Evolutionary conservation across 306 rosid genomes (phyloP), one percentile per base, ranked within the genome.

Genomic region (Vigna nakashimae): DNA sequence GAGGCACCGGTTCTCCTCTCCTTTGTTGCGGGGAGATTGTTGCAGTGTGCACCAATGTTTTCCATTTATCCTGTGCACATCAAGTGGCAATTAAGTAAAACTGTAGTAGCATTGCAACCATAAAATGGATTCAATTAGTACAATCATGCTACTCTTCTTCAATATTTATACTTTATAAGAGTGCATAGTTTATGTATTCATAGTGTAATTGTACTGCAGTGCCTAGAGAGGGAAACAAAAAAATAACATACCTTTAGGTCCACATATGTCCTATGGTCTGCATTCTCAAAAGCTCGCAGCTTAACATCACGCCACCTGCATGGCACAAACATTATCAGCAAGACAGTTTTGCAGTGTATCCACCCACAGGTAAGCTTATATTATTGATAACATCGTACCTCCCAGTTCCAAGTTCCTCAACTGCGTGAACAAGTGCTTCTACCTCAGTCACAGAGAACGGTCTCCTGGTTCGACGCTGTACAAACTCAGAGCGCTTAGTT

Each of bases 231-330:
- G 59, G 67, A 16, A 62, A 62, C 76, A 63, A n/a, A 68, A 63
- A 55, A 16, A 28, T 26, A 74, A 65, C 42, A 71, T 86, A 94
- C 98, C 98, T 94, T 94, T 79, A 94, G 80, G 82, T 94, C 98
- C 36, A 94, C 98, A 13, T 94, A 94, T 56, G 98, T 94, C 82
- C 98, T 96, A 79, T 94, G 96, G 65, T 94, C 97, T 22, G 98
- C 98, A 80, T 90, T 76, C 84, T 94, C 98, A 81, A 94, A 94
- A 67, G 97, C 86, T 32, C 92, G 84, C 65, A 92, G 66, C 86
- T 94, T 94, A 51, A 94, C 97, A 83, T 94, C 98, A 22, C 98
- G 97, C 98, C 98, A 94, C 90, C 98, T 94, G 87, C 74, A 77
- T 8, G 52, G 62, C 24, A 45, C 3, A 76, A 82, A 67, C 69